Percentiles rank a stretch among this genome's conserved stretches.
Conservation (phyloP, 2,329 filamentous ascomycete species). For the Exophiala phaeomuriformis region DNA sequence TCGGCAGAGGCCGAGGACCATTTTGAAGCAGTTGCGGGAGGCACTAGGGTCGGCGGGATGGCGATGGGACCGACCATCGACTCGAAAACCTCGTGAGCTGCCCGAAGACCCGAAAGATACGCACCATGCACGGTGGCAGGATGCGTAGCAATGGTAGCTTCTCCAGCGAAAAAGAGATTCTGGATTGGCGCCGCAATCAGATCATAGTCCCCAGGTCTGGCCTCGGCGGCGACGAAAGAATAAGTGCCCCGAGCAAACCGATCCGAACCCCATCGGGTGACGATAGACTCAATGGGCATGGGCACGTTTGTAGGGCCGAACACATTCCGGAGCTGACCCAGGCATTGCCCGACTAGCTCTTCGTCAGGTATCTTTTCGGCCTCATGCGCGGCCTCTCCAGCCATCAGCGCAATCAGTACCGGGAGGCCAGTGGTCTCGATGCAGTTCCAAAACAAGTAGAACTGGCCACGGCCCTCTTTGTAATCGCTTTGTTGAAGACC, state of each 20-base stretch:
- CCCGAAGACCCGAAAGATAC: slow-evolving; percentile 85
- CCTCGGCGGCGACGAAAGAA: slow-evolving; percentile 80
- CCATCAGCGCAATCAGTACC: slow-evolving; percentile 87
- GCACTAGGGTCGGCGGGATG: slow-evolving; percentile 67
- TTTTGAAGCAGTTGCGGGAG: slow-evolving; percentile 43
- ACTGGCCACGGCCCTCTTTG: slow-evolving; percentile 69
- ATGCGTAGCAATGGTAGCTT: slow-evolving; percentile 92
- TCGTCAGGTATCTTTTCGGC: slow-evolving; percentile 71
- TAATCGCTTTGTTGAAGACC: slow-evolving; percentile 78
- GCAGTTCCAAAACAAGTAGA: slow-evolving; percentile 97
- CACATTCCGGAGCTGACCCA: slow-evolving; percentile 65
- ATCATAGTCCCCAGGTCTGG: slow-evolving; percentile 83
- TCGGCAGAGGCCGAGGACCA: slow-evolving; percentile 30
- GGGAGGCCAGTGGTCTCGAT: slow-evolving; percentile 82
- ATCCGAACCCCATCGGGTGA: slow-evolving; percentile 89
- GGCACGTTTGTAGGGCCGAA: slow-evolving; percentile 62
- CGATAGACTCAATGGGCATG: slow-evolving; percentile 71
- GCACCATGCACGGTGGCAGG: slow-evolving; percentile 96
- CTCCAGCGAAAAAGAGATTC: slow-evolving; percentile 89
- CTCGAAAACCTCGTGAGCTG: slow-evolving; percentile 77
- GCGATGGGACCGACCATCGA: slow-evolving; percentile 73
- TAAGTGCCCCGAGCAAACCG: slow-evolving; percentile 90
- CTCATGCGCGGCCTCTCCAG: slow-evolving; percentile 84
- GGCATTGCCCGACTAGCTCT: slow-evolving; percentile 72
- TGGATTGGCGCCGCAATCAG: slow-evolving; percentile 77